Percentiles rank a stretch among this genome's conserved stretches.
These are phyloP conservation scores for Hypoxylon sp. DNA, from an alignment of 2,329 filamentous ascomycete genomes.

Conservation along the genomic window DNA sequence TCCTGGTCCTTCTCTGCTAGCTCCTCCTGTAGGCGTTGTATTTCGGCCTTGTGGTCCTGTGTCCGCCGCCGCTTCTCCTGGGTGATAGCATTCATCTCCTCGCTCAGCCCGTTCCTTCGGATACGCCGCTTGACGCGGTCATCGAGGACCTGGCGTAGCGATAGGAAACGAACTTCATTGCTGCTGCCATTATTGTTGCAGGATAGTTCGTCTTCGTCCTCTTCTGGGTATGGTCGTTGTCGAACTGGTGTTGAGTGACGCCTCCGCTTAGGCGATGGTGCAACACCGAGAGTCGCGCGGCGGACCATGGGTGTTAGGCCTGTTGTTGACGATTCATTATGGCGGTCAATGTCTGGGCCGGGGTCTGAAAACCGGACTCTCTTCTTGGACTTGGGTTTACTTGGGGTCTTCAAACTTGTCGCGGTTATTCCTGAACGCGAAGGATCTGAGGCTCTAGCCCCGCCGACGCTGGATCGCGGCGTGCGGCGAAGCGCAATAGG, in stretches of 20 bases:
- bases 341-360: constrained; percentile 57
- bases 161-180: constrained; percentile 62
- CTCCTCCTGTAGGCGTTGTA: constrained; percentile 64
- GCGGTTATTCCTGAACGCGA: constrained; percentile 43
- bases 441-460: constrained; percentile 34
- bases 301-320: constrained; percentile 73
- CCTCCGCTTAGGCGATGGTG: constrained; percentile 57
- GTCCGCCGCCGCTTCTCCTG: constrained; percentile 62
- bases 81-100: constrained; percentile 70
- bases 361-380: constrained; percentile 74
- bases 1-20: constrained; percentile 67
- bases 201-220: constrained; percentile 41
- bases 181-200: constrained; percentile 44
- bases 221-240: constrained; percentile 30
- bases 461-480: constrained; percentile 60
- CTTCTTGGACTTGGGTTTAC: constrained; percentile 59
- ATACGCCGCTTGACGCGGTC: constrained; percentile 69
- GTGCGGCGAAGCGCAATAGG: constrained; percentile 71
- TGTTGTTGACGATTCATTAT: constrained; percentile 57
- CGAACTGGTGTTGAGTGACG: constrained; percentile 62
- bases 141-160: constrained; percentile 68
- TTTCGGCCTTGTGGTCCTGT: constrained; percentile 61
- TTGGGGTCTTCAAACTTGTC: constrained; percentile 50
- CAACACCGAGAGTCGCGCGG: constrained; percentile 62
- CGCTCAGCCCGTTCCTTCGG: constrained; percentile 69